Evolutionary conservation across 257 asterid genomes (phyloP).

Genomic region (Fraxinus quadrangulata): DNA sequence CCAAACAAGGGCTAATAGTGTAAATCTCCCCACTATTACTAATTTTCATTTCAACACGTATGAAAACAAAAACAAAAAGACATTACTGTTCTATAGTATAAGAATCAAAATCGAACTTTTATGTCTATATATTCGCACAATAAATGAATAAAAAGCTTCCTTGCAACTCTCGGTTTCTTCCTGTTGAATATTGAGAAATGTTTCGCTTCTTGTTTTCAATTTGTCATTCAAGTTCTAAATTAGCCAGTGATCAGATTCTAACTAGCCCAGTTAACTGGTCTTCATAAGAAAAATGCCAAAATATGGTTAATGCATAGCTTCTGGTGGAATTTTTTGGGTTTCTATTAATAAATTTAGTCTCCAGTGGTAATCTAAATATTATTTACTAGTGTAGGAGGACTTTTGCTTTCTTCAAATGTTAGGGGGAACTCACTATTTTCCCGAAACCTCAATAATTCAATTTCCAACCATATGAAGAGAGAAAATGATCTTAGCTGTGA

Average conservation of each 20-base stretch:
- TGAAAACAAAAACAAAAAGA: not conserved
- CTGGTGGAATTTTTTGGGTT: not conserved
- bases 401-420: not conserved
- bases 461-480: not conserved
- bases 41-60: not conserved
- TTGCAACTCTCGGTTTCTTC: not conserved
- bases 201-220: not conserved
- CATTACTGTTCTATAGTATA: not conserved
- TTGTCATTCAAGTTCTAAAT: not conserved
- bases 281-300: not conserved
- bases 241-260: not conserved
- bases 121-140: not conserved
- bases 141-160: not conserved
- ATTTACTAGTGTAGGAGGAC: not conserved
- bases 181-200: not conserved
- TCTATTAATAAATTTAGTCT: not conserved
- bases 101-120: not conserved
- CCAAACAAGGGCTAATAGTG: no score
- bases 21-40: no score
- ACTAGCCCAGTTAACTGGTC: not conserved
- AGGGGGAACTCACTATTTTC: not conserved
- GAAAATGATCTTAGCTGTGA: not conserved
- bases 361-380: not conserved
- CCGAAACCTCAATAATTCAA: not conserved
- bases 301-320: not conserved